phyloP scores from a whole-genome alignment of 2,329 filamentous ascomycete species.

The Trichoderma simmonsii region DNA sequence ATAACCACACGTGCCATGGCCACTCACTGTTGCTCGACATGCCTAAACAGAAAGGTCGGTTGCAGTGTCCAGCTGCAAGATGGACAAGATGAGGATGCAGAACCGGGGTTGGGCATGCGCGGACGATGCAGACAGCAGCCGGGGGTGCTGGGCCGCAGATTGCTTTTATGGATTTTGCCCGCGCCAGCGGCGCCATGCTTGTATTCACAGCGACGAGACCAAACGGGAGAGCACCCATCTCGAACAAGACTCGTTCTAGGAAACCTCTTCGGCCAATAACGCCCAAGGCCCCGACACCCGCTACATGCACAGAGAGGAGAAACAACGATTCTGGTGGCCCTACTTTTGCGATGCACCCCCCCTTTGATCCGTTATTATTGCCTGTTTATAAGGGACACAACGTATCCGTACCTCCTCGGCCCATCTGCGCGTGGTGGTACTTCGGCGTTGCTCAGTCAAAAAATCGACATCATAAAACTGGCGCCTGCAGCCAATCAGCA shows the following conservation, averaged over 20 bases:
- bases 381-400: not conserved
- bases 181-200: constrained; percentile 18
- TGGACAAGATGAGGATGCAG: constrained; percentile 17
- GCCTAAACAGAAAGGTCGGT: constrained; percentile 9
- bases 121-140: constrained; percentile 9
- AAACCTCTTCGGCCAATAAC: constrained; percentile 11
- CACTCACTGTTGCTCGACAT: constrained; percentile 2
- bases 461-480: constrained; percentile 43
- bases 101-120: constrained; percentile 6
- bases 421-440: constrained; percentile 23
- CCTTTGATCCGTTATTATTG: not conserved
- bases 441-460: constrained; percentile 30
- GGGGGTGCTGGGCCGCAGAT: constrained; percentile 4
- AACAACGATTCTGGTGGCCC: not conserved
- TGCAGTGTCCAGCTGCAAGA: constrained; percentile 17
- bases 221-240: not conserved
- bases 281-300: not conserved
- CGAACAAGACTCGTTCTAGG: not conserved
- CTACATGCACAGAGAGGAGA: not conserved
- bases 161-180: constrained; percentile 8
- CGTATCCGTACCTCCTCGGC: constrained; percentile 1
- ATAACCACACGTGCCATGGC: constrained; percentile 2
- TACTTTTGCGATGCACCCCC: constrained; percentile 1
- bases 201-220: not conserved
- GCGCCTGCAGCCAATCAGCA: constrained; percentile 37